Percentiles rank a stretch among this genome's conserved stretches.
These are phyloP conservation scores for Pezicula neosporulosa DNA, from an alignment of 2,329 filamentous ascomycete species.

Conservation along the genomic window DNA sequence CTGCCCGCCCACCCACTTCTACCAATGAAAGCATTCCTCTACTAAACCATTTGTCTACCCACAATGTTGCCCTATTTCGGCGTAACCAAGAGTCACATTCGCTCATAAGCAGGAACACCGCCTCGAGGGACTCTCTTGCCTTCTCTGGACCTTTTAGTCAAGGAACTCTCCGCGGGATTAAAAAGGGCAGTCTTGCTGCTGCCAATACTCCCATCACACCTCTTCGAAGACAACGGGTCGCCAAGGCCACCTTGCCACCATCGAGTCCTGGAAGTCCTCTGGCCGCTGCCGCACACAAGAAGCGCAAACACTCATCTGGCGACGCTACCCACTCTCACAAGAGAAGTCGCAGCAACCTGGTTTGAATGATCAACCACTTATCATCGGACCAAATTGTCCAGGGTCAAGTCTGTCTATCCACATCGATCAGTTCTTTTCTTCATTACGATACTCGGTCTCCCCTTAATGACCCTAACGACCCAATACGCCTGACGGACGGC, in stretches of 20 bases:
- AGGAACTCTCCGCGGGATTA: constrained; percentile 59
- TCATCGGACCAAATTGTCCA: background rate
- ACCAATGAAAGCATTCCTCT: constrained; percentile 49
- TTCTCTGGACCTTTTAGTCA: constrained; percentile 58
- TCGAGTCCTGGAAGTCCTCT: constrained; percentile 24
- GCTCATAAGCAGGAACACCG: constrained; percentile 49
- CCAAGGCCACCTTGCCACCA: constrained; percentile 3
- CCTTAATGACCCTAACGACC: constrained; percentile 1
- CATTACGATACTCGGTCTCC: constrained; percentile 1
- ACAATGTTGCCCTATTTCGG: constrained; percentile 74
- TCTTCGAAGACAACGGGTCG: constrained; percentile 42
- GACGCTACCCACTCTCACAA: constrained; percentile 20
- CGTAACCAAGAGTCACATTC: constrained; percentile 56
- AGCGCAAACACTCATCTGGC: constrained; percentile 20
- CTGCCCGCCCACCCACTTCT: constrained; percentile 45
- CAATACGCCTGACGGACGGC: constrained; percentile 22
- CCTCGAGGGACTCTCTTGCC: constrained; percentile 58
- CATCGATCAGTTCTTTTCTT: constrained; percentile 1
- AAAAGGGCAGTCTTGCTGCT: constrained; percentile 62
- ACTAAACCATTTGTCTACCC: constrained; percentile 65
- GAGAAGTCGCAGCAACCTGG: constrained; percentile 18
- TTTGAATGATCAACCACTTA: constrained; percentile 7
- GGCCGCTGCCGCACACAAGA: constrained; percentile 14
- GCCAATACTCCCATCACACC: constrained; percentile 68
- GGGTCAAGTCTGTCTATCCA: background rate